Percentiles rank a stretch among this genome's conserved stretches.
Evolutionary conservation across 257 asterid species (phyloP).

Genomic region (Jaltomata sinuosa): DNA sequence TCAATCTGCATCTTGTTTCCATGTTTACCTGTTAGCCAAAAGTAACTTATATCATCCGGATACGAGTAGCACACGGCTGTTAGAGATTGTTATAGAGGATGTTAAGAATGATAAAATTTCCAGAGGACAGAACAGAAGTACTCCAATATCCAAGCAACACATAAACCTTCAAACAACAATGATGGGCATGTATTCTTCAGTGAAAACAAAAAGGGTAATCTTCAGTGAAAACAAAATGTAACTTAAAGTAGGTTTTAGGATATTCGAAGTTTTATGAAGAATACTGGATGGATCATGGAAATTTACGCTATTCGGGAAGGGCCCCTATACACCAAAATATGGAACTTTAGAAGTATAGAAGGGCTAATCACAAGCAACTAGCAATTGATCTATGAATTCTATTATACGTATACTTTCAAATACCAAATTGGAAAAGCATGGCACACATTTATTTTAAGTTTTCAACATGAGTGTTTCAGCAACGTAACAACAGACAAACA

Average conservation of each 20-base stretch:
- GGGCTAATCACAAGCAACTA: background rate
- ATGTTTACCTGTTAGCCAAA: conserved; percentile 59
- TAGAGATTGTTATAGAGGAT: background rate
- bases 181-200: background rate
- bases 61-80: background rate
- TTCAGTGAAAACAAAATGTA: background rate
- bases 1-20: conserved; percentile 80
- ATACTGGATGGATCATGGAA: background rate
- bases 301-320: background rate
- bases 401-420: background rate
- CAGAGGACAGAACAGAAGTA: background rate
- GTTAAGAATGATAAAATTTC: background rate
- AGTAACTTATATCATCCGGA: background rate
- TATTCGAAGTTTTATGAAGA: background rate
- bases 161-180: background rate
- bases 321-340: background rate
- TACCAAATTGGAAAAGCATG: background rate
- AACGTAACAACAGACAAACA: background rate
- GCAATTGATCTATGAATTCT: background rate
- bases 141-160: background rate
- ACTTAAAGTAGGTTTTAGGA: background rate
- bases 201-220: background rate
- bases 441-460: background rate
- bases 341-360: background rate
- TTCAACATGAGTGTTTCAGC: background rate